These are phyloP conservation scores for Esteya vermicola DNA, from an alignment of 2,329 filamentous ascomycete genomes.

Conservation along the genomic window DNA sequence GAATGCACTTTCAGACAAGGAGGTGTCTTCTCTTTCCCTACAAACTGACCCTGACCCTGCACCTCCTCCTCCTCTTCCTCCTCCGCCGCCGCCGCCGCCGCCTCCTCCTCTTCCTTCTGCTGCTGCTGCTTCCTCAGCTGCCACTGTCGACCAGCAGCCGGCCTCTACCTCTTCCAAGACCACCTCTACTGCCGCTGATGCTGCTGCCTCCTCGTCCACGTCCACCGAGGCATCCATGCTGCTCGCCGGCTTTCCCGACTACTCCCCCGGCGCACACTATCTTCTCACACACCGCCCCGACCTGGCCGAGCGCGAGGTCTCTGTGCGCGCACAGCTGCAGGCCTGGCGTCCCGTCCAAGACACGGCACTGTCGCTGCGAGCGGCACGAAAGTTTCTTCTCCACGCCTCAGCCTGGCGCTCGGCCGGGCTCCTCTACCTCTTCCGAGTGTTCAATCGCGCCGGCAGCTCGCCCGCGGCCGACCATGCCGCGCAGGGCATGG, in stretches of 20 bases:
- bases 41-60: too few species aligned
- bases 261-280: neutral
- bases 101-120: too few species aligned
- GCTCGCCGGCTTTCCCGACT: neutral
- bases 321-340: conserved; percentile 7
- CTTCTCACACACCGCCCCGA: conserved; percentile 2
- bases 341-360: conserved; percentile 9
- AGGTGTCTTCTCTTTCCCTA: too few species aligned
- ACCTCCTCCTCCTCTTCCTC: too few species aligned
- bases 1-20: too few species aligned
- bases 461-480: conserved; percentile 5
- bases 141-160: too few species aligned
- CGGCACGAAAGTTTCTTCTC: conserved; percentile 6
- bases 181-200: too few species aligned
- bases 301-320: conserved; percentile 5
- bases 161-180: too few species aligned
- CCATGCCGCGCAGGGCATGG: conserved; percentile 5
- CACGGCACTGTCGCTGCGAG: conserved; percentile 4
- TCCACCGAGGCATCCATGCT: too few species aligned
- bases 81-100: too few species aligned
- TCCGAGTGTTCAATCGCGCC: conserved; percentile 7
- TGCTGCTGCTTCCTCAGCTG: too few species aligned
- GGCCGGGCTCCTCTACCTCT: conserved; percentile 8
- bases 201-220: neutral
- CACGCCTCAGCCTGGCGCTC: conserved; percentile 9